phyloP scores from a whole-genome alignment of 2,329 filamentous ascomycete species.

The Chaetomium olivaceum region DNA sequence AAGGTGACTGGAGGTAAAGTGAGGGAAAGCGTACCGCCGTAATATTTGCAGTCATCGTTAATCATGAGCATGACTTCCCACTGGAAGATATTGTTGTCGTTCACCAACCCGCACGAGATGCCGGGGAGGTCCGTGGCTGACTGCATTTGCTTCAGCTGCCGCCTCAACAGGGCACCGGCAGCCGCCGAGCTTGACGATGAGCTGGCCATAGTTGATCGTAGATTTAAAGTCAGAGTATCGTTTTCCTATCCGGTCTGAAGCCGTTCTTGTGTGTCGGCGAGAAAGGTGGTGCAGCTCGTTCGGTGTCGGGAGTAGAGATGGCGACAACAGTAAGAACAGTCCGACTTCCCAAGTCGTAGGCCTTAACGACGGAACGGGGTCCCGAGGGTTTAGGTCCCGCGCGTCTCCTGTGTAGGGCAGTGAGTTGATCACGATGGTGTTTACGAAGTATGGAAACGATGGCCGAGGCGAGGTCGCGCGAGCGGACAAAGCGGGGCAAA shows the following conservation, averaged over 20 bases:
- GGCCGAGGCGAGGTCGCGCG: no score
- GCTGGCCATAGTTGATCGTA: slow-evolving; percentile 22
- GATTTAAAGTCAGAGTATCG: not conserved
- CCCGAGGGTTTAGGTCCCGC: no score
- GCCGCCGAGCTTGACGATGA: slow-evolving; percentile 53
- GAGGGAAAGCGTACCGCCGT: slow-evolving; percentile 67
- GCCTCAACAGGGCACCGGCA: slow-evolving; percentile 71
- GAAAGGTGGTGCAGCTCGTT: not conserved
- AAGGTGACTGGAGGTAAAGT: slow-evolving; percentile 9
- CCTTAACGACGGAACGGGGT: no score
- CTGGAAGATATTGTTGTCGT: slow-evolving; percentile 86
- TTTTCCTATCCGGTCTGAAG: not conserved
- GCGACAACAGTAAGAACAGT: not conserved
- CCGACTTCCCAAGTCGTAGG: no score
- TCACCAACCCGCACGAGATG: slow-evolving; percentile 87
- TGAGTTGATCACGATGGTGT: no score
- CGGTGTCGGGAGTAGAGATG: not conserved
- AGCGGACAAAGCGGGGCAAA: no score
- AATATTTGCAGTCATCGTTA: slow-evolving; percentile 88
- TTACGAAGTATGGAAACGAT: no score
- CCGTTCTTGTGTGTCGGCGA: not conserved
- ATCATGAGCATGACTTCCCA: slow-evolving; percentile 99
- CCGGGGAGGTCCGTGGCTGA: slow-evolving; percentile 86
- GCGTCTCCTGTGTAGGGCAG: no score
- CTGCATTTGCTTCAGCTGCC: slow-evolving; percentile 94